phyloP scores from a whole-genome alignment of 352 stramenopile species.

The Peronospora farinosa region DNA sequence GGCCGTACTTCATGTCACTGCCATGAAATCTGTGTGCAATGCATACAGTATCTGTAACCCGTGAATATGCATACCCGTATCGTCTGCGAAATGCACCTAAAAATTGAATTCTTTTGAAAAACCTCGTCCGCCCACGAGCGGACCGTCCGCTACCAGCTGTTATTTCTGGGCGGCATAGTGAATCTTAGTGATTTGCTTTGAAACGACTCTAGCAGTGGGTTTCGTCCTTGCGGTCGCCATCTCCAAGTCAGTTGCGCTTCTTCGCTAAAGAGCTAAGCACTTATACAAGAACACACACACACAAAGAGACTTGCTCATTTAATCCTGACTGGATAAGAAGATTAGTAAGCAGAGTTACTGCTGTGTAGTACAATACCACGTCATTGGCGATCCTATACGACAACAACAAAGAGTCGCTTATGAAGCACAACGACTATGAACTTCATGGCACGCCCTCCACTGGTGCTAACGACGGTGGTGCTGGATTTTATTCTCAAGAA shows the following conservation, averaged over 20 bases:
- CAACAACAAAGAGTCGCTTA: too few species aligned
- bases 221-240: too few species aligned
- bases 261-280: slow-evolving; percentile 25
- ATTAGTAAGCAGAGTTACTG: background rate
- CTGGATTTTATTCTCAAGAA: slow-evolving; percentile 42
- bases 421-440: slow-evolving; percentile 52
- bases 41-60: background rate
- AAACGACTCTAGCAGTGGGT: slow-evolving; percentile 21
- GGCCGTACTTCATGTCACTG: background rate
- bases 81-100: too few species aligned
- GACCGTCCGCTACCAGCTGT: slow-evolving; percentile 6
- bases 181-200: slow-evolving; percentile 13
- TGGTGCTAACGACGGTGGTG: slow-evolving; percentile 42
- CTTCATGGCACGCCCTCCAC: slow-evolving; percentile 50
- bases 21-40: background rate
- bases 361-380: slow-evolving; percentile 14
- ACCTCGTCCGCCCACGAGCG: slow-evolving; percentile 18
- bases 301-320: slow-evolving; percentile 1
- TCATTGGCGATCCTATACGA: too few species aligned
- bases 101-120: slow-evolving; percentile 24
- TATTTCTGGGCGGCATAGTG: slow-evolving; percentile 4
- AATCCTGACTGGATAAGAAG: background rate
- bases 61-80: too few species aligned
- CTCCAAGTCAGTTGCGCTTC: slow-evolving; percentile 31
- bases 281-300: slow-evolving; percentile 3